Conservation (phyloP, 371 early-diverging fungal species). For the Circinella minor region DNA sequence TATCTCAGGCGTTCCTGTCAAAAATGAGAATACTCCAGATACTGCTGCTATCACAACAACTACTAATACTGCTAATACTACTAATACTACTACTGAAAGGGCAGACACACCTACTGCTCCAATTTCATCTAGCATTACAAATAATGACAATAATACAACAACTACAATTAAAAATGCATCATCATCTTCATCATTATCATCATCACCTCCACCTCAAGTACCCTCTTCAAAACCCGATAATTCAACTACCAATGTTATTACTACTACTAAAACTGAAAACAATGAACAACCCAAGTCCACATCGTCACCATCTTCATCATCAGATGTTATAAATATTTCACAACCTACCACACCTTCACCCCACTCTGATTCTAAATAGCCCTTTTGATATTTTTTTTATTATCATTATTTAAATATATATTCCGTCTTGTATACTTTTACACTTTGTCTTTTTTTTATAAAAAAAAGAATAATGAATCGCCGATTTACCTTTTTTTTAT, state of each 20-base stretch:
- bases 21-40: background rate
- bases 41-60: background rate
- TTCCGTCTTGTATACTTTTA: background rate
- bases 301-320: background rate
- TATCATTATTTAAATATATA: background rate
- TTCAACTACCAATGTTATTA: no score
- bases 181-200: no score
- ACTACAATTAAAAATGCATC: no score
- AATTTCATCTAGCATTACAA: no score
- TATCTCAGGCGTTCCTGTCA: background rate
- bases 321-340: background rate
- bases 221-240: no score
- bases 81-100: no score
- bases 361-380: slow-evolving; percentile 1
- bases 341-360: background rate
- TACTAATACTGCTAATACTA: background rate
- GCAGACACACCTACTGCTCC: no score
- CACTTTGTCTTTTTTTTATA: background rate
- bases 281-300: background rate
- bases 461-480: background rate
- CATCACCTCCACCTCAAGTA: no score
- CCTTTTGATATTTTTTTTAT: background rate
- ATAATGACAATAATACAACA: no score
- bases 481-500: no score
- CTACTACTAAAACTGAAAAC: background rate